Conservation (phyloP, 2,329 filamentous ascomycete species). For the Rhynchosporium agropyri region DNA sequence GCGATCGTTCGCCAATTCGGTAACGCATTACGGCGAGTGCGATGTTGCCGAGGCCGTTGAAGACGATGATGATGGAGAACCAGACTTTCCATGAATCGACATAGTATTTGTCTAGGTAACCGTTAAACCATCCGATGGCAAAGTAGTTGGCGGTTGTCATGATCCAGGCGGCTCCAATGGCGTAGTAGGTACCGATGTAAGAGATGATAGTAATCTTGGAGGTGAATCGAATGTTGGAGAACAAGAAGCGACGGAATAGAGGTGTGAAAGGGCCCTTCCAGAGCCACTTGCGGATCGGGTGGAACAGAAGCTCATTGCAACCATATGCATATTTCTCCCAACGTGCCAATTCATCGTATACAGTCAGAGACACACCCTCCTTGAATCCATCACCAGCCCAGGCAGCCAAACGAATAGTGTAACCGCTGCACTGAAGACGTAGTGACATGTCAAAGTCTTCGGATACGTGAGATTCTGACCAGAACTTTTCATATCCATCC, state of each 20-base stretch:
- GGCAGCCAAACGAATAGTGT: conserved; percentile 71
- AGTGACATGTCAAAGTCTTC: conserved; percentile 85
- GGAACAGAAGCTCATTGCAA: conserved; percentile 80
- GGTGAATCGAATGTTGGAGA: conserved; percentile 72
- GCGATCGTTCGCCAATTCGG: conserved; percentile 63
- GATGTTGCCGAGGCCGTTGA: conserved; percentile 74
- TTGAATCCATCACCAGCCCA: conserved; percentile 79
- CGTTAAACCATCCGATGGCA: conserved; percentile 74
- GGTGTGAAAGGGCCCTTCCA: conserved; percentile 76
- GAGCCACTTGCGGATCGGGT: conserved; percentile 74
- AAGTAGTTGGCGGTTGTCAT: conserved; percentile 76
- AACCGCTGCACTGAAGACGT: conserved; percentile 71
- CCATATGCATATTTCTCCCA: conserved; percentile 90
- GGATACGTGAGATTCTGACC: conserved; percentile 79
- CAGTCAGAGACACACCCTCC: conserved; percentile 80
- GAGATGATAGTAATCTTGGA: conserved; percentile 76
- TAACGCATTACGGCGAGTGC: conserved; percentile 74
- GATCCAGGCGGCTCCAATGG: conserved; percentile 75
- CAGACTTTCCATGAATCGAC: conserved; percentile 78
- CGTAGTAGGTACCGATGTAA: conserved; percentile 81
- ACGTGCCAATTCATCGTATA: conserved; percentile 80
- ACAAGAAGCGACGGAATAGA: conserved; percentile 74
- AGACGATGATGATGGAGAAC: conserved; percentile 79
- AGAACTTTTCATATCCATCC: conserved; percentile 72
- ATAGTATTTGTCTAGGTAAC: conserved; percentile 79